phyloP scores from a whole-genome alignment of 2,329 filamentous ascomycete genomes.

The Penicillium olsonii region DNA sequence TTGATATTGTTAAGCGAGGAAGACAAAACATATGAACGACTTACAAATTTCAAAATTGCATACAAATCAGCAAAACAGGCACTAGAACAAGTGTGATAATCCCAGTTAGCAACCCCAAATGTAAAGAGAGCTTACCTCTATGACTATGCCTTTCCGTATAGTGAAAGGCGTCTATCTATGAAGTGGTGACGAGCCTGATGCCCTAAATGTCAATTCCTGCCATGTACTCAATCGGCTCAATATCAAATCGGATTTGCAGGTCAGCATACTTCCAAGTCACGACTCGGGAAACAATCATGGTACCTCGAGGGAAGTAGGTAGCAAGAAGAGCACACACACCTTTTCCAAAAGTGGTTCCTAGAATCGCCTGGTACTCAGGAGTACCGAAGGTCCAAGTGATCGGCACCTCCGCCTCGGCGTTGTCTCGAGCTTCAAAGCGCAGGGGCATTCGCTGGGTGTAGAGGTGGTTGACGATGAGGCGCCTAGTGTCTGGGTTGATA shows the following conservation, averaged over 20 bases:
- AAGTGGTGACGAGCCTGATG: too few relatives aligned
- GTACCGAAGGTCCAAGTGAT: background rate
- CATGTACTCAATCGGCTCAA: background rate
- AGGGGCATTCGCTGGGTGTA: background rate
- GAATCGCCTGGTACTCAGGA: background rate
- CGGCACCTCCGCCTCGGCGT: background rate
- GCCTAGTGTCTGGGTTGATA: background rate
- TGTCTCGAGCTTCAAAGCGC: background rate
- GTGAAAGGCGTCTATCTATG: too few relatives aligned
- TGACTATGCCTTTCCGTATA: too few relatives aligned
- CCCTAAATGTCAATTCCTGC: accelerated
- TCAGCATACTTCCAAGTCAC: background rate
- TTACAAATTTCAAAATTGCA: background rate
- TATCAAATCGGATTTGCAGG: constrained; percentile 3
- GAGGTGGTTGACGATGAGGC: background rate
- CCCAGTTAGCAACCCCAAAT: background rate
- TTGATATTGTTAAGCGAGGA: too few relatives aligned
- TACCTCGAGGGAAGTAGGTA: background rate
- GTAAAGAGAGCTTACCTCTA: too few relatives aligned
- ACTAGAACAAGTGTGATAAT: too few relatives aligned
- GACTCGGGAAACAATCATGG: background rate
- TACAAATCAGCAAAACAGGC: too few relatives aligned
- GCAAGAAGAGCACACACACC: constrained; percentile 1
- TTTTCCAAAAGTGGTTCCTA: constrained; percentile 5
- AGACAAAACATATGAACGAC: too few relatives aligned